Percentiles rank a stretch among this genome's conserved stretches.
Evolutionary conservation across 305 asterid species (phyloP).

Genomic region (Caryopteris hybrid): DNA sequence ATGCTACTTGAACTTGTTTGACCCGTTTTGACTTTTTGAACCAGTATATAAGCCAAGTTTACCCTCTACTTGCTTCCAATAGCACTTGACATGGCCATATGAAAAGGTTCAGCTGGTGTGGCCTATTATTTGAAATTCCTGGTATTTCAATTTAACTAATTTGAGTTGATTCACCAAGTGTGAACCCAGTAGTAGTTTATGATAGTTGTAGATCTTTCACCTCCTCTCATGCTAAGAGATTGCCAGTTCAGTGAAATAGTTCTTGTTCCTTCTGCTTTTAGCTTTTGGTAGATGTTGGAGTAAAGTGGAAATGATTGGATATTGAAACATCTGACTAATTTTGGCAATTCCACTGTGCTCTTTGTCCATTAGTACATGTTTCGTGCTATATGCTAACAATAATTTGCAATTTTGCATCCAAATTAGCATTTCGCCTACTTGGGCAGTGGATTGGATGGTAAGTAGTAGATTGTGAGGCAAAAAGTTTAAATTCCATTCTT

Average conservation of each 20-base stretch:
- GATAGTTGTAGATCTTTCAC: neutral
- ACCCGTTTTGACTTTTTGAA: too few species aligned
- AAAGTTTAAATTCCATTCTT: neutral
- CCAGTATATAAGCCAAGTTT: neutral
- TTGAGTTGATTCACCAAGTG: neutral
- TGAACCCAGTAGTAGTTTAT: neutral
- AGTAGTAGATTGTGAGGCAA: neutral
- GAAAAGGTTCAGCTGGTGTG: neutral
- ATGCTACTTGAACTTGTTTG: too few species aligned
- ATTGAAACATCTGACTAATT: conserved; percentile 1
- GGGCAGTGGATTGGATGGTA: neutral
- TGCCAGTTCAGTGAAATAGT: neutral
- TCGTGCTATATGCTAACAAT: neutral
- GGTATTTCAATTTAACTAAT: neutral
- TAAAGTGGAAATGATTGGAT: neutral
- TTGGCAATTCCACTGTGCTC: neutral
- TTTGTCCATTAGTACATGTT: neutral
- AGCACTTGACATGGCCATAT: neutral
- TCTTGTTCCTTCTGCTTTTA: neutral
- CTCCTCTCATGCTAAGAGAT: neutral
- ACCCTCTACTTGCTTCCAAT: neutral
- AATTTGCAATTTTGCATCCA: neutral
- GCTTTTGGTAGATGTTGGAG: conserved; percentile 2
- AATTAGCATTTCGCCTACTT: neutral
- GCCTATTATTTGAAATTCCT: neutral